Percentiles rank a stretch among this genome's conserved stretches.
Conservation (phyloP, 2,329 filamentous ascomycete species). For the Epichloe sibirici region DNA sequence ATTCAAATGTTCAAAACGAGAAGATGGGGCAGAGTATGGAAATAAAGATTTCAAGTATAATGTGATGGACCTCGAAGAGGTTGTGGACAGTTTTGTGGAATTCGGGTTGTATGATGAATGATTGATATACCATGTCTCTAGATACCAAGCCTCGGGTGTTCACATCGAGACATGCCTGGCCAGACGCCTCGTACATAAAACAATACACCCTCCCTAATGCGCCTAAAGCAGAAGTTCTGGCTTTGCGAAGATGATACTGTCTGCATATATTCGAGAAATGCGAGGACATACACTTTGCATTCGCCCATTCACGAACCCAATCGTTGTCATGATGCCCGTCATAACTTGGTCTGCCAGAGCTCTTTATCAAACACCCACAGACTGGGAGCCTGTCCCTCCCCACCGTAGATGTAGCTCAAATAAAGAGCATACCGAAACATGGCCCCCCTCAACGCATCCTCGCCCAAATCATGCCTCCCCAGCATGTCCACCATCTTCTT, state of each 20-base stretch:
- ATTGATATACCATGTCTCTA: neutral
- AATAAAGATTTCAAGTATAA: too few species aligned
- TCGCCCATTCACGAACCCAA: too few species aligned
- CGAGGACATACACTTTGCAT: too few species aligned
- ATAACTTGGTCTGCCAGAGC: conserved; percentile 7
- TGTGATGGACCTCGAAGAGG: neutral
- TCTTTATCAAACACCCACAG: conserved; percentile 19
- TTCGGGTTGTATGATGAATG: neutral
- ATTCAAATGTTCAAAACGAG: too few species aligned
- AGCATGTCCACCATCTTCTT: conserved; percentile 8
- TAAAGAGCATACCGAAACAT: conserved; percentile 25
- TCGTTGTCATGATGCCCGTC: neutral
- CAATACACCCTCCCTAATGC: neutral
- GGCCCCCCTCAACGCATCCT: conserved; percentile 14
- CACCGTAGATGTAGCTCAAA: conserved; percentile 19
- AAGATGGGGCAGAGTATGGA: too few species aligned
- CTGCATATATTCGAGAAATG: too few species aligned
- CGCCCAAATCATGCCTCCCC: conserved; percentile 12
- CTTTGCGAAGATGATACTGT: too few species aligned
- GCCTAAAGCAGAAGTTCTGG: neutral
- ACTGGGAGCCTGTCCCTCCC: conserved; percentile 16
- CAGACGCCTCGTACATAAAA: neutral
- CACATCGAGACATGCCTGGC: neutral
- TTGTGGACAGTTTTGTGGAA: neutral
- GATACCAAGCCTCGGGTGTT: neutral